Evolutionary conservation across 2,329 filamentous ascomycete species (phyloP).

Genomic region (Ceratocystis papillata): DNA sequence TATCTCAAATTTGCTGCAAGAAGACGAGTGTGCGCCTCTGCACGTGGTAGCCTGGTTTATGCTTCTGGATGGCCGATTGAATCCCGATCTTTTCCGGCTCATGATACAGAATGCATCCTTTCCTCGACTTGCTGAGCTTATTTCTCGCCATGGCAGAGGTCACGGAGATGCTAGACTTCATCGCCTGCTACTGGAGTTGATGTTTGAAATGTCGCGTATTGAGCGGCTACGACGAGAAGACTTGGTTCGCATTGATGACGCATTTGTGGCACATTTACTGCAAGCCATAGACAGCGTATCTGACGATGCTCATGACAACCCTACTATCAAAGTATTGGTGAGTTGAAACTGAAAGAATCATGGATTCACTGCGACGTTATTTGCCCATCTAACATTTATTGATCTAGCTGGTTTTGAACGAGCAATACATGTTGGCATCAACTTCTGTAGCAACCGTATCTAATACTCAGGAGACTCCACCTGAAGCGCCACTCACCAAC

Average conservation of each 20-base stretch:
- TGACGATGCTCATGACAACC: conserved; percentile 80
- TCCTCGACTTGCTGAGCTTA: conserved; percentile 67
- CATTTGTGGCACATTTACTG: conserved; percentile 74
- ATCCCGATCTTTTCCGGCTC: conserved; percentile 69
- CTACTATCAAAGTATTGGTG: conserved; percentile 84
- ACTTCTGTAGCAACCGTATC: conserved; percentile 38
- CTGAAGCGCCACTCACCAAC: conserved; percentile 59
- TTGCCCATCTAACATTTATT: conserved; percentile 22
- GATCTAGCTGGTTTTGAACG: conserved; percentile 76
- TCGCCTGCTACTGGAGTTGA: conserved; percentile 68
- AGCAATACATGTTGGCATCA: conserved; percentile 86
- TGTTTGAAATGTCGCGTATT: conserved; percentile 95
- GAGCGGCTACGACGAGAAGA: conserved; percentile 70
- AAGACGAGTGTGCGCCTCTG: conserved; percentile 71
- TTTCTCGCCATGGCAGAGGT: conserved; percentile 33
- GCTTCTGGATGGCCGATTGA: conserved; percentile 70
- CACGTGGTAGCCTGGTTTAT: conserved; percentile 76
- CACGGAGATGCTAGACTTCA: conserved; percentile 49
- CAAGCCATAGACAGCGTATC: conserved; percentile 78
- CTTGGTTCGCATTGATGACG: conserved; percentile 63
- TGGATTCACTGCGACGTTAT: neutral
- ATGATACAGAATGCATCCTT: conserved; percentile 86
- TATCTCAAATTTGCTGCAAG: conserved; percentile 79
- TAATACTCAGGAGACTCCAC: conserved; percentile 32
- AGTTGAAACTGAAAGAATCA: conserved; percentile 28